phyloP scores from a whole-genome alignment of 2,329 filamentous ascomycete species.

The Lecanoromycetidae sp. region DNA sequence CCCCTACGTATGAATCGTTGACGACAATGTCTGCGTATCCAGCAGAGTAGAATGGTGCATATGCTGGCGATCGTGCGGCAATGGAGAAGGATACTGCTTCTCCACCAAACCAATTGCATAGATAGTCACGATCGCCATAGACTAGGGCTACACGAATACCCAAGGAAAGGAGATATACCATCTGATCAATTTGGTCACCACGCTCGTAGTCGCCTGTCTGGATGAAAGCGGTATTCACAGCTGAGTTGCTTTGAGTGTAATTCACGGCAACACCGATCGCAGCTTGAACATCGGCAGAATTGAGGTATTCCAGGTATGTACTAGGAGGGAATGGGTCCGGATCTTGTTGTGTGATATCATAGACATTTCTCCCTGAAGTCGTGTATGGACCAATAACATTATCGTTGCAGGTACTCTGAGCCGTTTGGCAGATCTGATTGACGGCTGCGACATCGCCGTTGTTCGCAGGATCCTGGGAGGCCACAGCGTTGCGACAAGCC shows the following conservation, averaged over 20 bases:
- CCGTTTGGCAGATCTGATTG: constrained; percentile 26
- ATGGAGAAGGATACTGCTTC: constrained; percentile 40
- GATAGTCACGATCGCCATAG: constrained; percentile 43
- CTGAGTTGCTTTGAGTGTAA: constrained; percentile 33
- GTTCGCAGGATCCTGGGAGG: constrained; percentile 30
- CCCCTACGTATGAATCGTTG: constrained; percentile 34
- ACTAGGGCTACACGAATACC: constrained; percentile 40
- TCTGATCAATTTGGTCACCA: constrained; percentile 18
- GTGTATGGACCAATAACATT: constrained; percentile 28
- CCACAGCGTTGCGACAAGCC: constrained; percentile 38
- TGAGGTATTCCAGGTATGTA: constrained; percentile 41
- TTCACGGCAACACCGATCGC: constrained; percentile 41
- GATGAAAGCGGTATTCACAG: constrained; percentile 32
- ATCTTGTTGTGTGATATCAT: constrained; percentile 34
- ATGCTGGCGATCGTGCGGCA: constrained; percentile 34
- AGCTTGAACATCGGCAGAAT: constrained; percentile 34
- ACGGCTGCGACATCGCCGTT: constrained; percentile 29
- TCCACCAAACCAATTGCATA: constrained; percentile 47
- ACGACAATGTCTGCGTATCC: constrained; percentile 37
- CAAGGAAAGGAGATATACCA: constrained; percentile 35
- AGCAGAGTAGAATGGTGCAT: constrained; percentile 35
- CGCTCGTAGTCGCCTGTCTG: constrained; percentile 35
- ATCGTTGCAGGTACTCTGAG: constrained; percentile 25
- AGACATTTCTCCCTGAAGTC: constrained; percentile 41
- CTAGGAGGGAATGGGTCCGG: constrained; percentile 28